Conservation (phyloP, 345 rosid species). For the Bretschneidera sinensis region DNA sequence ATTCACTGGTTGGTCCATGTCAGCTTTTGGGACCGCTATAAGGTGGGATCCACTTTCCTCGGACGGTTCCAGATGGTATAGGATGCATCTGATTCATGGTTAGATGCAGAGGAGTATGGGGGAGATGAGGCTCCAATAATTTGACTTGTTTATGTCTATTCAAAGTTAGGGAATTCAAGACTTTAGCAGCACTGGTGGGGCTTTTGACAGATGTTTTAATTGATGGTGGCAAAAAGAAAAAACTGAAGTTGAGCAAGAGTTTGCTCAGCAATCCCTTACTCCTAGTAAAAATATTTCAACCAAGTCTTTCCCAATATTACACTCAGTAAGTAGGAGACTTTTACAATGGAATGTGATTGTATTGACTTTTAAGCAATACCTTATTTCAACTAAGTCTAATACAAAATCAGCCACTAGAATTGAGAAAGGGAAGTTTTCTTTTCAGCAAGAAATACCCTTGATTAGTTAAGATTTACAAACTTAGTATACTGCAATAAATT, state of each 20-base stretch:
- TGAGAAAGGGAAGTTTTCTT: constrained; percentile 8
- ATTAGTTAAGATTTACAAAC: constrained; percentile 9
- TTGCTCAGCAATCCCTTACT: too few relatives aligned
- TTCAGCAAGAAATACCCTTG: constrained; percentile 17
- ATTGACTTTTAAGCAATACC: constrained; percentile 19
- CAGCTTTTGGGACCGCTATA: constrained; percentile 1
- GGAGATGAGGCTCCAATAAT: constrained; percentile 10
- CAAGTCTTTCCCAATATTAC: too few relatives aligned
- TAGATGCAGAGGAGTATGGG: neutral
- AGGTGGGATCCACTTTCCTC: neutral
- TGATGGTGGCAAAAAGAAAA: too few relatives aligned
- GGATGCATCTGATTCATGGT: neutral
- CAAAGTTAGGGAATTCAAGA: constrained; percentile 12
- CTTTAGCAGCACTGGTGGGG: constrained; percentile 19
- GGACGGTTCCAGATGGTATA: constrained; percentile 27
- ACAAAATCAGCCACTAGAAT: constrained; percentile 12
- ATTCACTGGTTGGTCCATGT: constrained; percentile 22
- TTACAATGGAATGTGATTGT: neutral
- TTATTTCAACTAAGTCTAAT: constrained; percentile 13
- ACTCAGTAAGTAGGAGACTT: neutral
- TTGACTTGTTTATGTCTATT: constrained; percentile 18
- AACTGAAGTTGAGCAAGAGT: too few relatives aligned
- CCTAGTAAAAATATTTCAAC: too few relatives aligned
- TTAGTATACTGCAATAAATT: constrained; percentile 21
- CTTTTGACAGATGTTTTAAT: too few relatives aligned